Percentiles rank a stretch among this genome's conserved stretches.
phyloP scores from a whole-genome alignment of 306 rosid species.

The Fragaria nilgerrensis region DNA sequence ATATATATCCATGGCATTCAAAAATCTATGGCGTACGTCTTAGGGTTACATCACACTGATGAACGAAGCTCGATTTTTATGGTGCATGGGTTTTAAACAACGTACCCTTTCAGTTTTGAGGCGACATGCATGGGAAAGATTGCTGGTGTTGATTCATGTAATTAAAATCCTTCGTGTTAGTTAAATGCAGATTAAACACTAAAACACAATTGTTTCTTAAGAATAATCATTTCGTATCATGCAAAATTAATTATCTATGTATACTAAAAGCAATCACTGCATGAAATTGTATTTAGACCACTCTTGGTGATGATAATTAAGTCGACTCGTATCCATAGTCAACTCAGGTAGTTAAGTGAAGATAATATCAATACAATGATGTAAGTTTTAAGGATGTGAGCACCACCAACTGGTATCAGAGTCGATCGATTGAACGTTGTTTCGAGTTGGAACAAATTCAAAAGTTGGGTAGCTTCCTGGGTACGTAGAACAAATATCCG shows the following conservation, averaged over 20 bases:
- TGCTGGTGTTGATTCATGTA: neutral
- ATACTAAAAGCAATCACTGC: too few species aligned
- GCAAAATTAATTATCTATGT: too few species aligned
- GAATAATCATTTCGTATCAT: too few species aligned
- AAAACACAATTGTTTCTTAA: too few species aligned
- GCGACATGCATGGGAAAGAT: neutral
- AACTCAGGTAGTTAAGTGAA: too few species aligned
- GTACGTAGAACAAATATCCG: neutral
- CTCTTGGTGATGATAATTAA: too few species aligned
- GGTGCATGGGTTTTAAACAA: neutral
- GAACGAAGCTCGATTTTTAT: neutral
- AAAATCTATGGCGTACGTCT: neutral
- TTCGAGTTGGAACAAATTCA: neutral
- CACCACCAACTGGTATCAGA: too few species aligned
- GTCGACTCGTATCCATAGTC: too few species aligned
- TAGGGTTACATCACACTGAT: neutral
- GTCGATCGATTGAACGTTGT: neutral
- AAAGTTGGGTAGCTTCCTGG: neutral
- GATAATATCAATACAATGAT: too few species aligned
- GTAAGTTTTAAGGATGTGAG: too few species aligned
- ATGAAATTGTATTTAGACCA: too few species aligned
- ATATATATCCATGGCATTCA: neutral
- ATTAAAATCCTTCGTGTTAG: neutral
- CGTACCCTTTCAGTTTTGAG: neutral
- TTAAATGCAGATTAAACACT: neutral